Percentiles rank a stretch among this genome's conserved stretches.
phyloP scores from a whole-genome alignment of 2,329 filamentous ascomycete genomes.

The Colletotrichum eremochloae region DNA sequence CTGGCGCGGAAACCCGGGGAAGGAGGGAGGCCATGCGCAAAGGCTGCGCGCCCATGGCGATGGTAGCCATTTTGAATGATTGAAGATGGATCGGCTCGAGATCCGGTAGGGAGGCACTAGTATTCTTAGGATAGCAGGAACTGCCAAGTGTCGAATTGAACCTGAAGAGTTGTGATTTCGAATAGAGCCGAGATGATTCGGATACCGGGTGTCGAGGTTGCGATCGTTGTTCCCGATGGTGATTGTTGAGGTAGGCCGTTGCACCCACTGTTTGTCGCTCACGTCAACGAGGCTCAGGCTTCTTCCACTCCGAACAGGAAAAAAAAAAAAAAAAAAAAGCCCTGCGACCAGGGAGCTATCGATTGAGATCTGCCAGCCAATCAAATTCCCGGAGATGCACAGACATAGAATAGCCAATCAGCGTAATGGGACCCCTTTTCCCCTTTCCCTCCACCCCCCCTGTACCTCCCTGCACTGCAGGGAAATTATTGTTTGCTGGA shows the following conservation, averaged over 20 bases:
- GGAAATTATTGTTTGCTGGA: constrained; percentile 65
- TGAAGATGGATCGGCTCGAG: constrained; percentile 27
- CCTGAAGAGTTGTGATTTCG: neutral
- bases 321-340: constrained; percentile 27
- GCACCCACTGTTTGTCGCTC: constrained; percentile 15
- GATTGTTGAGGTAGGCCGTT: constrained; percentile 11
- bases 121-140: neutral
- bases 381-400: constrained; percentile 35
- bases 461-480: constrained; percentile 55
- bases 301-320: constrained; percentile 17
- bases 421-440: constrained; percentile 45
- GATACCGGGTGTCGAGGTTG: neutral
- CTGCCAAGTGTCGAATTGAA: neutral
- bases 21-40: constrained; percentile 61
- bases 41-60: constrained; percentile 43
- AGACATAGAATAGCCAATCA: constrained; percentile 38
- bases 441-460: constrained; percentile 57
- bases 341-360: constrained; percentile 34
- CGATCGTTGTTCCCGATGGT: constrained; percentile 1
- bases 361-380: constrained; percentile 42
- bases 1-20: constrained; percentile 64
- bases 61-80: constrained; percentile 59
- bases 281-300: constrained; percentile 35
- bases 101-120: constrained; percentile 4
- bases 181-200: neutral